Evolutionary conservation across 352 stramenopile species (phyloP).

Genomic region (Globisporangium yorkense): DNA sequence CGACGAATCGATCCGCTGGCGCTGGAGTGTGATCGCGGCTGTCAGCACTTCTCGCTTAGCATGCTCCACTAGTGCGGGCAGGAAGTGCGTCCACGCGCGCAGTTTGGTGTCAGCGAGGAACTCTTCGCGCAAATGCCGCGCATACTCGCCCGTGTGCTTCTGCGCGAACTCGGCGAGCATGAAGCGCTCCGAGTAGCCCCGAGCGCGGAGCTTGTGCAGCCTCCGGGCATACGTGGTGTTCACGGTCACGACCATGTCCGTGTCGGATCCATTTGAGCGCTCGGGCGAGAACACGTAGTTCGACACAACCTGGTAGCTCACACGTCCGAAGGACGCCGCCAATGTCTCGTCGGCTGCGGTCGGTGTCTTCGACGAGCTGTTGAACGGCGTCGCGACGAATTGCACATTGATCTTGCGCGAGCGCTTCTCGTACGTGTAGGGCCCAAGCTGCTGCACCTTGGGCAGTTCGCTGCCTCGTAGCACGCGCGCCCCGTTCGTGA

Average conservation of each 20-base stretch:
- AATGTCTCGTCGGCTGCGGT: neutral
- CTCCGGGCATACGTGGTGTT: slow-evolving; percentile 55
- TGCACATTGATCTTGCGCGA: slow-evolving; percentile 51
- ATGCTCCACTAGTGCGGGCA: slow-evolving; percentile 27
- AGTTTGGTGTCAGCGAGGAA: slow-evolving; percentile 63
- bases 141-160: slow-evolving; percentile 34
- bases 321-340: slow-evolving; percentile 21
- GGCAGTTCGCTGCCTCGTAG: slow-evolving; percentile 24
- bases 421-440: slow-evolving; percentile 63
- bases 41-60: slow-evolving; percentile 31
- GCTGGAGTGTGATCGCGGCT: slow-evolving; percentile 34
- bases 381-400: slow-evolving; percentile 19
- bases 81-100: slow-evolving; percentile 35
- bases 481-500: slow-evolving; percentile 50
- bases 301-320: slow-evolving; percentile 45
- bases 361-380: neutral
- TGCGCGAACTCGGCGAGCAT: slow-evolving; percentile 59
- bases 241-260: slow-evolving; percentile 43
- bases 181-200: slow-evolving; percentile 50
- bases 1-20: slow-evolving; percentile 33
- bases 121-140: slow-evolving; percentile 27
- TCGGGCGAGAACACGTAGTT: slow-evolving; percentile 37
- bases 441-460: slow-evolving; percentile 41
- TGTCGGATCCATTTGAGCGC: slow-evolving; percentile 60
- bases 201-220: slow-evolving; percentile 35